These are phyloP conservation scores for Aspergillus campestris DNA, from an alignment of 495 filamentous ascomycete species.

Conservation along the genomic window DNA sequence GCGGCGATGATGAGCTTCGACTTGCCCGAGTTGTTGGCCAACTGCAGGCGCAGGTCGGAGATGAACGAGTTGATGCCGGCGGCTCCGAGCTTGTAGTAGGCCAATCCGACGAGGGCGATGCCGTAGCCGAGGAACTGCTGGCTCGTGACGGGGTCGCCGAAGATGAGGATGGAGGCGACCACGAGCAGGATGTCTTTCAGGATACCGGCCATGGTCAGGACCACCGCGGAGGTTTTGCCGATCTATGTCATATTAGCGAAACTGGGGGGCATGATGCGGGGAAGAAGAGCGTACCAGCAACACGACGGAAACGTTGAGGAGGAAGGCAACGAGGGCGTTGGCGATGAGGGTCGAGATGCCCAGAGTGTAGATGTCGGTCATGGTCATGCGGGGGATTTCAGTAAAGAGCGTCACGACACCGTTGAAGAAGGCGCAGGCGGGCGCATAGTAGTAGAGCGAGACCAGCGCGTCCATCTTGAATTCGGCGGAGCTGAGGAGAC, in stretches of 20 bases:
- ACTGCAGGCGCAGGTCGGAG: no score
- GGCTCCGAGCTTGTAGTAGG: slow-evolving; percentile 85
- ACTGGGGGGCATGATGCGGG: not conserved
- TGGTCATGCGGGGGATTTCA: slow-evolving; percentile 59
- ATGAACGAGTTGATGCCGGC: no score
- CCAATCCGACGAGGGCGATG: slow-evolving; percentile 76
- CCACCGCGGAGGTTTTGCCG: slow-evolving; percentile 87
- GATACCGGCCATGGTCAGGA: slow-evolving; percentile 90
- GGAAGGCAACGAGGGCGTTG: slow-evolving; percentile 73
- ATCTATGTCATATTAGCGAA: slow-evolving; percentile 52
- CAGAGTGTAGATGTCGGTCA: slow-evolving; percentile 61
- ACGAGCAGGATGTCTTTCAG: slow-evolving; percentile 95
- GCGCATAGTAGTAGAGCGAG: slow-evolving; percentile 88
- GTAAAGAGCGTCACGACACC: slow-evolving; percentile 60
- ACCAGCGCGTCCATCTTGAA: slow-evolving; percentile 95
- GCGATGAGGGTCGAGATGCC: slow-evolving; percentile 63
- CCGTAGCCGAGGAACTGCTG: slow-evolving; percentile 87
- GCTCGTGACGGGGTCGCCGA: slow-evolving; percentile 65
- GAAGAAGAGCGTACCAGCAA: slow-evolving; percentile 56
- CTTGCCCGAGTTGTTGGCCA: no score
- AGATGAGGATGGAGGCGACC: slow-evolving; percentile 75
- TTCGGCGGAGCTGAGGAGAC: slow-evolving; percentile 71
- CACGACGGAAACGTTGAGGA: slow-evolving; percentile 81
- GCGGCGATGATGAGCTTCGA: no score
- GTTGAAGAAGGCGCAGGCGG: slow-evolving; percentile 81